Percentiles rank a stretch among this genome's conserved stretches.
These are phyloP conservation scores for Russula lepida DNA, from an alignment of 768 basidiomycete genomes.

Conservation along the genomic window DNA sequence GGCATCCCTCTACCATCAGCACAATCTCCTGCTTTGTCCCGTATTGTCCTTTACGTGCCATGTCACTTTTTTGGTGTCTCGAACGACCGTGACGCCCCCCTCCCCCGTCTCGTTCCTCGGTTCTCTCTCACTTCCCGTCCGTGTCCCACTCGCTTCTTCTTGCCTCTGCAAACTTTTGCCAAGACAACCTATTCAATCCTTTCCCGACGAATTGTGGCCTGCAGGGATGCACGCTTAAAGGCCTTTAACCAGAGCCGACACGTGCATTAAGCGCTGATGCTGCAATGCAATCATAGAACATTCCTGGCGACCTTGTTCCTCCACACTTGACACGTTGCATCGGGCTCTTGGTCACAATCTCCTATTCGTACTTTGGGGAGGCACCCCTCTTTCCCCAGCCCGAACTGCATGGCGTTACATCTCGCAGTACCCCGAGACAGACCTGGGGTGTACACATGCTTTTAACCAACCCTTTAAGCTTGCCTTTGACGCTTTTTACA, in stretches of 20 bases:
- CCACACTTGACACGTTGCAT: constrained; percentile 8
- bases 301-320: constrained; percentile 6
- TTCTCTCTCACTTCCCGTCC: not conserved
- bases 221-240: not conserved
- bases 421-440: not conserved
- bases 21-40: not conserved
- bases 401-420: not conserved
- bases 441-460: not conserved
- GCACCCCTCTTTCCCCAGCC: not conserved
- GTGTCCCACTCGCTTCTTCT: not conserved
- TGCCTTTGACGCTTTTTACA: not conserved
- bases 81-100: not conserved
- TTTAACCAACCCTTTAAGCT: not conserved
- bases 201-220: not conserved
- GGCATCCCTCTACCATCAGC: not conserved
- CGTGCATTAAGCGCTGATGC: not conserved
- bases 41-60: not conserved
- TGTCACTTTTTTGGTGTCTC: not conserved
- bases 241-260: not conserved
- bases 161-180: not conserved
- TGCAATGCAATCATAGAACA: constrained; percentile 3
- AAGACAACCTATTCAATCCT: not conserved
- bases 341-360: constrained; percentile 4
- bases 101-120: not conserved
- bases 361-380: constrained; percentile 2